These are phyloP conservation scores for Hibiscus mutabilis DNA, from an alignment of 345 rosid species.

Conservation along the genomic window DNA sequence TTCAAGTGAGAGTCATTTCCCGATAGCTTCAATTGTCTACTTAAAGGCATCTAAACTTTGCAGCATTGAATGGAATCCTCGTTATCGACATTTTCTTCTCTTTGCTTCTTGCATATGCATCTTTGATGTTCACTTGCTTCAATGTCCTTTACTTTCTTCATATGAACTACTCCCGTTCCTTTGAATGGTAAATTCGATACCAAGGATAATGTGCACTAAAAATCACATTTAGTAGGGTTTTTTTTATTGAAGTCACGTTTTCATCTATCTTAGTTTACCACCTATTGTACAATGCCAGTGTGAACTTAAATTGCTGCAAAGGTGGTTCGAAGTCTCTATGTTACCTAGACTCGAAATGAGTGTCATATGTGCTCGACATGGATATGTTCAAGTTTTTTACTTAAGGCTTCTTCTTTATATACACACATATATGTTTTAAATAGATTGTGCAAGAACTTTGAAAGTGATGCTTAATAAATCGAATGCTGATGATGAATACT, in stretches of 20 bases:
- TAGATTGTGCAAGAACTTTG: not conserved
- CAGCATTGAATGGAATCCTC: not conserved
- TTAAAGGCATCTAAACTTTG: not conserved
- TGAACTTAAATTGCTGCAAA: not conserved
- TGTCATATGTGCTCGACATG: not conserved
- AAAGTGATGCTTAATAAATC: not conserved
- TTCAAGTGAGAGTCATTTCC: not conserved
- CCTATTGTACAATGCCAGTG: not conserved
- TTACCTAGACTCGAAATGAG: too few relatives aligned
- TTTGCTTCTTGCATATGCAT: too few relatives aligned
- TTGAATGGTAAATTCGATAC: not conserved
- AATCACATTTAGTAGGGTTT: not conserved
- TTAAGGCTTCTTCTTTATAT: not conserved
- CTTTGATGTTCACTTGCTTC: not conserved
- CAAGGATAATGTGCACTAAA: not conserved
- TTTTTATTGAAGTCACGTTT: not conserved
- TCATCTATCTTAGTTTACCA: not conserved
- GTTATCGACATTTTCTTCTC: not conserved
- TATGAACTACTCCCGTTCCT: not conserved
- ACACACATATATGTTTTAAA: too few relatives aligned
- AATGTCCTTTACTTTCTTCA: not conserved
- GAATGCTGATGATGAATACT: not conserved
- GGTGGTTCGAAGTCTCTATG: not conserved
- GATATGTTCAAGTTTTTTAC: not conserved
- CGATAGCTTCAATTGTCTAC: not conserved